Evolutionary conservation across 129 eudicot species (phyloP).

Genomic region (Deinandra increscens): DNA sequence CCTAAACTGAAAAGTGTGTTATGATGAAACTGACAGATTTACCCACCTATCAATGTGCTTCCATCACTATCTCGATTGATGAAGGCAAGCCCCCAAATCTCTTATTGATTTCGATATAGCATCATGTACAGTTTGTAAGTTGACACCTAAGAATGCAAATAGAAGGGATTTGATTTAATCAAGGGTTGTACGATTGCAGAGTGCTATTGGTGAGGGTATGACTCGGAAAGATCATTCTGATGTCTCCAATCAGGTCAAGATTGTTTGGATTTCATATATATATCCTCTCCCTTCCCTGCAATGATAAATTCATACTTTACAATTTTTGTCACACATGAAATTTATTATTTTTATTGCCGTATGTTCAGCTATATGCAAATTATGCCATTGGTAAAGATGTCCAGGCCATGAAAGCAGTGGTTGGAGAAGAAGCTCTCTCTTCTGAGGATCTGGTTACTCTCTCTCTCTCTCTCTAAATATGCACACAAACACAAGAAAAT

Average conservation of each 20-base stretch:
- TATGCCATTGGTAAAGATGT: conserved; percentile 99
- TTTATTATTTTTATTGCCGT: neutral
- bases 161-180: conserved; percentile 14
- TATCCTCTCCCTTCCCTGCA: neutral
- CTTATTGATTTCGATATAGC: neutral
- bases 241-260: conserved; percentile 89
- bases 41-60: conserved; percentile 96
- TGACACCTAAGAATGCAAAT: neutral
- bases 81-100: conserved; percentile 58
- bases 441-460: conserved; percentile 87
- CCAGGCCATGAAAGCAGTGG: conserved; percentile 99
- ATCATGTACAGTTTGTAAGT: conserved; percentile 8
- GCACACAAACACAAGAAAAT: neutral
- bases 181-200: conserved; percentile 50
- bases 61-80: conserved; percentile 96
- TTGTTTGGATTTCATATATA: neutral
- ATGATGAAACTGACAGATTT: conserved; percentile 59
- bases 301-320: conserved; percentile 5
- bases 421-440: conserved; percentile 98
- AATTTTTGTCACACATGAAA: neutral
- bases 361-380: conserved; percentile 79
- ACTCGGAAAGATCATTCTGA: conserved; percentile 98
- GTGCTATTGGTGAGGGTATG: conserved; percentile 99
- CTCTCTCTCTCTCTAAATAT: conserved; percentile 3
- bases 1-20: conserved; percentile 23